Percentiles rank a stretch among this genome's conserved stretches.
Evolutionary conservation across 495 filamentous ascomycete genomes (phyloP).

Genomic region (Astrocystis sublimbata): DNA sequence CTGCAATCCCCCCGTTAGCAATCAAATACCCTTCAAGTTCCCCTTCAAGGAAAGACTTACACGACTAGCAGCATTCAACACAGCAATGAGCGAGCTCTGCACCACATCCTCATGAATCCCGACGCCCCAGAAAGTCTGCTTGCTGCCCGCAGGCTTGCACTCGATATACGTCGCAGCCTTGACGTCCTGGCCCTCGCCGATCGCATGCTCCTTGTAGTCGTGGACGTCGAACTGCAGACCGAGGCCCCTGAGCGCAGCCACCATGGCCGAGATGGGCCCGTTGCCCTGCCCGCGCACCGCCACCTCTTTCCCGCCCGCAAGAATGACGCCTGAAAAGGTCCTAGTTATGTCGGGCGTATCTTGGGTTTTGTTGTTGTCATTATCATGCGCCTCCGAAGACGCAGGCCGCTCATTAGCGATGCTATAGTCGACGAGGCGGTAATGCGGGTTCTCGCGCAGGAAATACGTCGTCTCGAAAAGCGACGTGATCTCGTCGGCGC

Average conservation of each 20-base stretch:
- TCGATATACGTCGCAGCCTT: constrained; percentile 96
- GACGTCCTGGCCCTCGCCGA: constrained; percentile 74
- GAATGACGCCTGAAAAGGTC: constrained; percentile 82
- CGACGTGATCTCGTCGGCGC: constrained; percentile 74
- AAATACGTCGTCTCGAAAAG: constrained; percentile 87
- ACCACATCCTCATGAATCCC: constrained; percentile 95
- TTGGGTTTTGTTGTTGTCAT: constrained; percentile 65
- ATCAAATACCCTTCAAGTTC: neutral
- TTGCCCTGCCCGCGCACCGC: constrained; percentile 78
- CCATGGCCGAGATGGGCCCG: constrained; percentile 85
- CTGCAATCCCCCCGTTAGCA: neutral
- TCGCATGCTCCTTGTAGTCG: constrained; percentile 96
- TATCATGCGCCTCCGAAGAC: constrained; percentile 71
- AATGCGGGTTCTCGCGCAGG: constrained; percentile 76
- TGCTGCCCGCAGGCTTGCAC: constrained; percentile 70
- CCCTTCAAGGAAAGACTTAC: neutral
- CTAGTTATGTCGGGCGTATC: constrained; percentile 76
- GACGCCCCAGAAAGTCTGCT: constrained; percentile 85
- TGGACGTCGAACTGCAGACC: constrained; percentile 88
- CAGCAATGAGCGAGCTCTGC: constrained; percentile 87
- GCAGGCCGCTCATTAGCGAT: constrained; percentile 81
- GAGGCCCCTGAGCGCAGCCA: constrained; percentile 76
- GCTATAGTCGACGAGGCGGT: constrained; percentile 87
- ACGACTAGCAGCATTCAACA: constrained; percentile 80
- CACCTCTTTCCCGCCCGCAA: constrained; percentile 80